Evolutionary conservation across 192 early-diverging fungal species (phyloP).

Genomic region (Backusella tuberculispora): DNA sequence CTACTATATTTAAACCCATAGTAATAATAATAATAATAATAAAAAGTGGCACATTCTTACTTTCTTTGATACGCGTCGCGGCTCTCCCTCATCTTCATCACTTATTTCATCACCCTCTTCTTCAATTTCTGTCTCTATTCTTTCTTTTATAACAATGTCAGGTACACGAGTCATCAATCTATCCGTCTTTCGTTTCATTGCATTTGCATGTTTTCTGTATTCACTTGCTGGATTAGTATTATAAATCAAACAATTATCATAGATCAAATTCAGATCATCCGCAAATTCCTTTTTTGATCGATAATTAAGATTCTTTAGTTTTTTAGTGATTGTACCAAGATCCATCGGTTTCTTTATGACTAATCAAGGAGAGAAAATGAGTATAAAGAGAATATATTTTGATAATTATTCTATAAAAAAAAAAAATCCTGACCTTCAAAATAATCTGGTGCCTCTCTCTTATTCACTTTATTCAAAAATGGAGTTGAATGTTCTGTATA

Average conservation of each 20-base stretch:
- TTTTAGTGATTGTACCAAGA: conserved; percentile 84
- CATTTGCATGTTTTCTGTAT: conserved; percentile 81
- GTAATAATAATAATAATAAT: too few relatives aligned
- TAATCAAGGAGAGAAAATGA: conserved; percentile 25
- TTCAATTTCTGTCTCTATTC: conserved; percentile 55
- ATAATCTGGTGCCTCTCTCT: conserved; percentile 92
- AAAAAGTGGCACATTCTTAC: background rate
- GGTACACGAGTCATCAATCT: conserved; percentile 78
- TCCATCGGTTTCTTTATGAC: conserved; percentile 97
- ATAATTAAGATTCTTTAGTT: conserved; percentile 80
- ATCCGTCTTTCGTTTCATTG: conserved; percentile 77
- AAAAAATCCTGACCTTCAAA: conserved; percentile 60
- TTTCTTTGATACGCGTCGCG: background rate
- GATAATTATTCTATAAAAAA: background rate
- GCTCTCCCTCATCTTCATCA: conserved; percentile 34
- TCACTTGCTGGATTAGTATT: conserved; percentile 85
- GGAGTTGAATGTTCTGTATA: conserved; percentile 83
- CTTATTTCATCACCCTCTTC: conserved; percentile 65
- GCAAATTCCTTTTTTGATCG: conserved; percentile 84
- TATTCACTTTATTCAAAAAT: conserved; percentile 86
- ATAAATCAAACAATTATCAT: conserved; percentile 88
- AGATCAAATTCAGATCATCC: conserved; percentile 87
- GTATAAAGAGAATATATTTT: background rate
- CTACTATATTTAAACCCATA: too few relatives aligned
- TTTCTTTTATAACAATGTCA: conserved; percentile 64